Evolutionary conservation across 768 basidiomycete genomes (phyloP).

Genomic region (Auricularia auricula-judae): DNA sequence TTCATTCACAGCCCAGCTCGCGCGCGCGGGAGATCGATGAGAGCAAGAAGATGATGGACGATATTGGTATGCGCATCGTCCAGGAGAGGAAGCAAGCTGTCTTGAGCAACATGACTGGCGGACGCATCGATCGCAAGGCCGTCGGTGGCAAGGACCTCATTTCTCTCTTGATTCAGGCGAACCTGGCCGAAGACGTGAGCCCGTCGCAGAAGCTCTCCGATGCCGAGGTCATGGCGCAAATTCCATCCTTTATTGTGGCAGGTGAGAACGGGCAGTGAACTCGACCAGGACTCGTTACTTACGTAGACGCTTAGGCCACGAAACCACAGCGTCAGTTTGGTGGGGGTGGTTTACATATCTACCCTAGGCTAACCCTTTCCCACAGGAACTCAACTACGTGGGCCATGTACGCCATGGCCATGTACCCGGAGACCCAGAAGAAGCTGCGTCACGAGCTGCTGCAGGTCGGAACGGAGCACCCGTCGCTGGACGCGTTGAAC

Average conservation of each 20-base stretch:
- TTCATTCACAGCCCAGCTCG: background rate
- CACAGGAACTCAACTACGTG: conserved; percentile 37
- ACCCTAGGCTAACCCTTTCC: background rate
- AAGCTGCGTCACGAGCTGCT: conserved; percentile 10
- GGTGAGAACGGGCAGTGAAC: background rate
- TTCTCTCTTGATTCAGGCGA: conserved; percentile 19
- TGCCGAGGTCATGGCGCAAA: conserved; percentile 18
- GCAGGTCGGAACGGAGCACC: conserved; percentile 6
- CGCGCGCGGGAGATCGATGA: background rate
- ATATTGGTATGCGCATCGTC: background rate
- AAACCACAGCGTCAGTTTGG: background rate
- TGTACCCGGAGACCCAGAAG: conserved; percentile 34
- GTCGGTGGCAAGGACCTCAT: conserved; percentile 17
- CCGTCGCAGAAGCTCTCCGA: conserved; percentile 17
- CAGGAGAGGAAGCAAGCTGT: background rate
- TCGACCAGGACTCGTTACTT: background rate
- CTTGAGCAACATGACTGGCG: background rate
- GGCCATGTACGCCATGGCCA: conserved; percentile 45
- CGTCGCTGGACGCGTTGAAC: conserved; percentile 20
- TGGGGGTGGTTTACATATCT: background rate
- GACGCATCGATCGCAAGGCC: background rate
- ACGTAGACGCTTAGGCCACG: background rate
- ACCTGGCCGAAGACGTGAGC: conserved; percentile 19
- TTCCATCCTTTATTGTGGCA: background rate
- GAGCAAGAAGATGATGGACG: background rate